Evolutionary conservation across 2,329 filamentous ascomycete genomes (phyloP), one percentile per base, ranked within the genome.

Genomic region (Blumeria graminis): DNA sequence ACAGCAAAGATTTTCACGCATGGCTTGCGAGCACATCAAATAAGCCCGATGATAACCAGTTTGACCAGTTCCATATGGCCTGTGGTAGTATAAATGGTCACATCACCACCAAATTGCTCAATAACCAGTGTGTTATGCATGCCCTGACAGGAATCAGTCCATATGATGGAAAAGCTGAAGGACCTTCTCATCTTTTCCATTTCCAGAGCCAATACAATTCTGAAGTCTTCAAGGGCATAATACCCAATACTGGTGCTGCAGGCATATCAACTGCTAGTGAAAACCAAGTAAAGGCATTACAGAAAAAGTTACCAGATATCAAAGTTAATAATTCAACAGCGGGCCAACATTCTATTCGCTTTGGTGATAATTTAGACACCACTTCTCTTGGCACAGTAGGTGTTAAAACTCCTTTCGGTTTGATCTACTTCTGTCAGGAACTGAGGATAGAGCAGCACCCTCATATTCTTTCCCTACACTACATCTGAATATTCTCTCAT

Each of bases 11-110:
- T 34, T 51, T 51, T 51, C 22, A 51, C 11, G 16, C 32, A 6
- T 51, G 46, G 46, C 22, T 33, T 1, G 9, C 32, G 34, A 35
- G n/a, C 6, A 32, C 45, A 48, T 48, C 18, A 11, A 22, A 32
- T 4, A 32, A 11, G 8, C 35, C 46, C n/a, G 35, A 16, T 16
- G 38, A 41, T 3, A 41, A 11, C 18, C 10, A 14, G 9, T 51
- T 10, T 33, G 64, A 67, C 46, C 46, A 51, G 13, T 51, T 51
- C 46, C 46, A 51, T 11, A 51, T 22, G 22, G 6, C 46, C 11
- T 51, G 28, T 7, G 46, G 46, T 35, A 33, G 3, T 16, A 51
- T 51, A 14, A 34, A 51, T n/a, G 46, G 46, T 3, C 22, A 51
- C 10, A 1, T n/a, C 5, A 34, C 32, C 11, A 51, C 28, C 10